A percentile compares a stretch with the other conserved stretches of the same genome.
Conservation (phyloP, 345 rosid species). For the Bruguiera parviflora region DNA sequence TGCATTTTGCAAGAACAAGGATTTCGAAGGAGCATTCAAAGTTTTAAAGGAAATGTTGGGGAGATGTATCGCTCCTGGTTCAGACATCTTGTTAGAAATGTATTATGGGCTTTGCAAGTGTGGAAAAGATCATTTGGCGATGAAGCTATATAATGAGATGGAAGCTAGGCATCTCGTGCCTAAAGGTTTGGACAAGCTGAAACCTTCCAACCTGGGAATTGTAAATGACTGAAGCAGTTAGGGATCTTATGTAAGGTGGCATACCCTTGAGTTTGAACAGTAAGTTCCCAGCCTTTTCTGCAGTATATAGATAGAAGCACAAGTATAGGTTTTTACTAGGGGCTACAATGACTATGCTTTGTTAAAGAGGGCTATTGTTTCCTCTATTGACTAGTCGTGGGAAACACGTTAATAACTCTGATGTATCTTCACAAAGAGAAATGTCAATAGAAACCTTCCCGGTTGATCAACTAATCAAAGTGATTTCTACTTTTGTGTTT, state of each 20-base stretch:
- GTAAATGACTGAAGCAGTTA: conserved; percentile 1
- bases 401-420: no score
- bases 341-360: no score
- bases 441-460: no score
- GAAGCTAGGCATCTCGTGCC: conserved; percentile 38
- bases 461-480: no score
- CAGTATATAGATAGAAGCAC: no score
- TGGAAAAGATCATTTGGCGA: conserved; percentile 51
- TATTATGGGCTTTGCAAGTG: conserved; percentile 42
- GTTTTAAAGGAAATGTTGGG: conserved; percentile 56
- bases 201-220: conserved; percentile 9
- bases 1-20: conserved; percentile 52
- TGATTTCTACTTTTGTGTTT: no score
- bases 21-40: conserved; percentile 61
- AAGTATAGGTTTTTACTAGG: no score
- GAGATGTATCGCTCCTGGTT: conserved; percentile 45
- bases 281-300: no score
- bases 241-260: neutral
- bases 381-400: no score
- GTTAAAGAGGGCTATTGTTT: no score
- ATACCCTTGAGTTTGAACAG: no score
- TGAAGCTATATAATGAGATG: conserved; percentile 37
- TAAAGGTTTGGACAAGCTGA: conserved; percentile 26
- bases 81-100: conserved; percentile 37
- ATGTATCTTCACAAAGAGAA: no score